Evolutionary conservation across 805 yeast genomes (phyloP), one percentile per base, ranked within the genome.

Genomic region (Pichia phayaonensis): DNA sequence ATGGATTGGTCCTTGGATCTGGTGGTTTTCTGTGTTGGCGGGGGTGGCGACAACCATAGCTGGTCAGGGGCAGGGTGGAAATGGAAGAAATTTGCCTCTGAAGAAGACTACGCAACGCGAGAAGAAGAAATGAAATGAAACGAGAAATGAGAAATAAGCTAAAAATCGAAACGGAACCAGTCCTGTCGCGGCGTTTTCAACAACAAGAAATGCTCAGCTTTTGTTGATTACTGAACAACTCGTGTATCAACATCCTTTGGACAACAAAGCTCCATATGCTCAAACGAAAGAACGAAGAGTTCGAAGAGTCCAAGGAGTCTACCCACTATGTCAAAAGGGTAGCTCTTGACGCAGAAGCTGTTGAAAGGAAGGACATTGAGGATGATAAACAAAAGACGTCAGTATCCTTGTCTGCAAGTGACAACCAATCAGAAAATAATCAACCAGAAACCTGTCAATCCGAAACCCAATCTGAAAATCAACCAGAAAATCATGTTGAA

Each of bases 201-300:
- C 5, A n/a, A n/a, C 10, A 34, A 16, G 20, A 34, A 16, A 34
- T n/a, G 38, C 38, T 34, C 38, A 34, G 38, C 38, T 34, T 34
- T 34, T 16, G 29, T 26, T 26, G 8, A 26, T 26, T 26, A 5
- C 29, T 26, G 12, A 26, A 26, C 7, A n/a, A n/a, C n/a, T n/a
- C n/a, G n/a, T n/a, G n/a, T n/a, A n/a, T n/a, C n/a, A n/a, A n/a
- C n/a, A n/a, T n/a, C n/a, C n/a, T n/a, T n/a, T n/a, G 20, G 6
- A n/a, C 20, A 5, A 34, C 3, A 16, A 13, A 21, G 1, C 5
- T 13, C 26, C 16, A 21, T 8, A 70, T 76, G 63, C 69, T 80
- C 62, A 84, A 84, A 63, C 73, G 90, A 50, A 84, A 83, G 69
- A 83, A 80, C 68, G 90, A 84, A 55, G 88, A 83, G 51, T 69